These are phyloP conservation scores for Trichosporon ovoides DNA, from an alignment of 1,284 basidiomycete species.

Conservation along the genomic window DNA sequence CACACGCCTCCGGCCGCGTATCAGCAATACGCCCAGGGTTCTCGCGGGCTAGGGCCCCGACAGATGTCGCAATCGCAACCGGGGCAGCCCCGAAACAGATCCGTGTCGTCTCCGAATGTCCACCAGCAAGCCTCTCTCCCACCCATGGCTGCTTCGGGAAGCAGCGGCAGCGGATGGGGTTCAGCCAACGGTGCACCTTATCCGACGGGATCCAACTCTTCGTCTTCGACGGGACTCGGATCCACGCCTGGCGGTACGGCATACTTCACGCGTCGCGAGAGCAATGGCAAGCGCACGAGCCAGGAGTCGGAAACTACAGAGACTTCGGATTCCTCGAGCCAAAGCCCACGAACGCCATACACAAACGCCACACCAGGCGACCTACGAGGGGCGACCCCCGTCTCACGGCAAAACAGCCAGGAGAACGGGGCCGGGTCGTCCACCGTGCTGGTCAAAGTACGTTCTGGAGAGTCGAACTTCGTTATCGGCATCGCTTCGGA, in stretches of 20 bases:
- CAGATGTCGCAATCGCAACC: constrained; percentile 27
- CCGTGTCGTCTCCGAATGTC: constrained; percentile 51
- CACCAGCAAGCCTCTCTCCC: constrained; percentile 41
- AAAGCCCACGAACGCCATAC: constrained; percentile 52
- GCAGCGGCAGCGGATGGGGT: constrained; percentile 9
- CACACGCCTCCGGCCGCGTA: constrained; percentile 14
- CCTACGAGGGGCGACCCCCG: constrained; percentile 25
- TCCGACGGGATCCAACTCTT: constrained; percentile 20
- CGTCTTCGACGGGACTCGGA: constrained; percentile 30
- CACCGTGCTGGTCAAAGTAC: constrained; percentile 68
- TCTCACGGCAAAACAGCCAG: constrained; percentile 34
- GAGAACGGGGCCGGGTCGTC: constrained; percentile 14
- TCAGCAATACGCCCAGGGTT: constrained; percentile 22
- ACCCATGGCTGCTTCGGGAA: constrained; percentile 19
- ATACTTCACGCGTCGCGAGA: constrained; percentile 36
- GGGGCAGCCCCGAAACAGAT: constrained; percentile 47
- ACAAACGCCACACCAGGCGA: constrained; percentile 54
- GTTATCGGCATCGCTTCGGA: constrained; percentile 77
- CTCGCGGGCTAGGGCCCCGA: constrained; percentile 31
- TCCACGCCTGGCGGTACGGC: constrained; percentile 32
- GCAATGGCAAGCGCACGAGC: constrained; percentile 36
- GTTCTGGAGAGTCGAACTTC: constrained; percentile 56
- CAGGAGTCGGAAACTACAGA: constrained; percentile 44
- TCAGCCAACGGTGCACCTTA: constrained; percentile 16
- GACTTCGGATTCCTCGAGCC: constrained; percentile 45